These are phyloP conservation scores for Cucurbita moschata DNA, from an alignment of 306 rosid species.

Conservation along the genomic window DNA sequence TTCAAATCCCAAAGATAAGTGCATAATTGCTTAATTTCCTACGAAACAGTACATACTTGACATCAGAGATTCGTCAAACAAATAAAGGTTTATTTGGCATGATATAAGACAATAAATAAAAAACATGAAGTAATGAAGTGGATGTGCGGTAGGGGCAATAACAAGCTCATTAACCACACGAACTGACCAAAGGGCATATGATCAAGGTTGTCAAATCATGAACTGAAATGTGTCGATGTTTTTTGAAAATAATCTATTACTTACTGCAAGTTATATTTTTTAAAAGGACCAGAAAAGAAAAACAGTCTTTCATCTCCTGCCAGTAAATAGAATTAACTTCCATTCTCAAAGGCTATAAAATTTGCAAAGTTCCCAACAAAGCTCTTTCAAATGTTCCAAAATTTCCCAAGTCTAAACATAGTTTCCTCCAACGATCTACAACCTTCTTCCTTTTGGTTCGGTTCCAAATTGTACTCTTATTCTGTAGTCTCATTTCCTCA, in stretches of 20 bases:
- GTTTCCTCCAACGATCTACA: not conserved
- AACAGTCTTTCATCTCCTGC: not conserved
- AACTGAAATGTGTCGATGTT: not conserved
- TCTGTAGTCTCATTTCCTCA: not conserved
- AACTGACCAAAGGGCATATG: not conserved
- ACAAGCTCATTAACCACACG: not conserved
- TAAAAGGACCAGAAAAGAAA: not conserved
- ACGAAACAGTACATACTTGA: slow-evolving; percentile 1
- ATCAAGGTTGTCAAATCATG: not conserved
- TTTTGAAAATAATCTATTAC: not conserved
- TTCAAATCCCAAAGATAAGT: slow-evolving; percentile 69
- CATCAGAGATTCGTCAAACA: not conserved
- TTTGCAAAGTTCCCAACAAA: not conserved
- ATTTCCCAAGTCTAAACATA: not conserved
- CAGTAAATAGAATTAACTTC: not conserved
- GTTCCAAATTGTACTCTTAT: not conserved
- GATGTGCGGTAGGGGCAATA: not conserved
- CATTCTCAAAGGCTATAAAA: not conserved
- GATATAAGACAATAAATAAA: not conserved
- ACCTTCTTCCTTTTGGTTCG: not conserved
- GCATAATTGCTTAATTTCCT: slow-evolving; percentile 94
- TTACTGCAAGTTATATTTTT: not conserved
- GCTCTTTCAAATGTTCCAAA: not conserved
- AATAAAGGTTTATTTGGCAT: not conserved
- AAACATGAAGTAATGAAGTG: not conserved